Evolutionary conservation across 1,284 basidiomycete genomes (phyloP), one percentile per base, ranked within the genome.

Genomic region (Apiotrichum gamsii): DNA sequence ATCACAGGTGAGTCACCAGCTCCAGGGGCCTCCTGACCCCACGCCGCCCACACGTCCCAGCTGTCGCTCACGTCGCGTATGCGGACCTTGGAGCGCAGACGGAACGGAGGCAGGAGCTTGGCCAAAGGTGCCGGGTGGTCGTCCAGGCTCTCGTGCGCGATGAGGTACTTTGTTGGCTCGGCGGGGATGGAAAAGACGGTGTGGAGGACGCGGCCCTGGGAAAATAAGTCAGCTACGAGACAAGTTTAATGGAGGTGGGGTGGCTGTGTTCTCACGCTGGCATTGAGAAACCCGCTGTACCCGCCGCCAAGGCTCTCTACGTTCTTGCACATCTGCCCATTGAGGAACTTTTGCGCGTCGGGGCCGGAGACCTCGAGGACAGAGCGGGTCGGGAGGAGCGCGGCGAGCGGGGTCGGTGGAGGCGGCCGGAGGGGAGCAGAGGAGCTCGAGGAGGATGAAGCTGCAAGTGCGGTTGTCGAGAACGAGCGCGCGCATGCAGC

Each of bases 31-130:
- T 40, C 40, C 4, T 11, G 39, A 8, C 82, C 82, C 88, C 90
- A 96, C 2, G 83, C 77, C 3, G 83, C 79, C 81, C 85, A 90
- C 4, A 89, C 79, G 56, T 84, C 80, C 73, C 82, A 90, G 56
- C 86, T 78, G 4, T 81, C 76, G 1, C 82, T 80, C 1, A 84
- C 84, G 63, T 90, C 84, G 40, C 79, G 77, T 32, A 97, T 73
- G 64, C 83, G 84, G 30, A 97, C 88, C 69, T 91, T 95, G 23
- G 88, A 83, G 5, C 94, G 82, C 3, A 99, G 78, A 47, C 94
- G 80, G 72, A 90, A 90, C 8, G 86, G 84, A 60, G 61, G 56
- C 3, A 70, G 48, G 3, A 64, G 47, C 24, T 43, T 52, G 9
- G 43, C 34, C 3, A 70, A 52, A 6, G 72, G 67, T 84, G 86